phyloP scores from a whole-genome alignment of 805 yeast species.

The Brettanomyces nanus region DNA sequence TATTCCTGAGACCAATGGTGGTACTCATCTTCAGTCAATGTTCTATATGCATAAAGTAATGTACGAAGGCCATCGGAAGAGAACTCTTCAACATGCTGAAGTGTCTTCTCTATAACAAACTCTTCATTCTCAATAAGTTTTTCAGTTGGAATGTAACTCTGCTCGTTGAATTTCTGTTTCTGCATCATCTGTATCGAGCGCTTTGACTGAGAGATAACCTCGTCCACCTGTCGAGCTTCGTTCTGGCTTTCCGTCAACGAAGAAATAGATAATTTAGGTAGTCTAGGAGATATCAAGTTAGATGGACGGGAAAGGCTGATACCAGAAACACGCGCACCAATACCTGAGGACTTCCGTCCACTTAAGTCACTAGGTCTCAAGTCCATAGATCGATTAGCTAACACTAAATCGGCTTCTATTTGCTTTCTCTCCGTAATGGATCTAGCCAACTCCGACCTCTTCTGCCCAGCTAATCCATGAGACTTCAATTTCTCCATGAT shows the following conservation, averaged over 20 bases:
- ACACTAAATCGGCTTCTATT: conserved; percentile 68
- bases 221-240: conserved; percentile 34
- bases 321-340: neutral
- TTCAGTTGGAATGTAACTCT: conserved; percentile 42
- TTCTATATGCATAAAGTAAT: conserved; percentile 69
- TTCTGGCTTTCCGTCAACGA: conserved; percentile 13
- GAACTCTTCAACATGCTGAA: conserved; percentile 88
- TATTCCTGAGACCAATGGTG: conserved; percentile 60
- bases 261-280: neutral
- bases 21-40: conserved; percentile 55
- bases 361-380: neutral
- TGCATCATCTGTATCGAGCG: conserved; percentile 56
- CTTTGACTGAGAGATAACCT: conserved; percentile 45
- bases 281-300: neutral
- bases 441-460: conserved; percentile 53
- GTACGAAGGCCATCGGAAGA: conserved; percentile 95
- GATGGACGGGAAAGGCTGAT: neutral
- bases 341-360: conserved; percentile 2
- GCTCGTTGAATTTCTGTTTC: conserved; percentile 36
- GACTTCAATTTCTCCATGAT: conserved; percentile 67
- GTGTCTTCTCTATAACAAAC: conserved; percentile 70
- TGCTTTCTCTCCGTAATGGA: conserved; percentile 56
- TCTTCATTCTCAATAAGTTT: conserved; percentile 60
- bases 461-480: conserved; percentile 49
- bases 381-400: conserved; percentile 45